Evolutionary conservation across 345 rosid species (phyloP), one percentile per base, ranked within the genome.

Genomic region (Eutrema heterophyllum): DNA sequence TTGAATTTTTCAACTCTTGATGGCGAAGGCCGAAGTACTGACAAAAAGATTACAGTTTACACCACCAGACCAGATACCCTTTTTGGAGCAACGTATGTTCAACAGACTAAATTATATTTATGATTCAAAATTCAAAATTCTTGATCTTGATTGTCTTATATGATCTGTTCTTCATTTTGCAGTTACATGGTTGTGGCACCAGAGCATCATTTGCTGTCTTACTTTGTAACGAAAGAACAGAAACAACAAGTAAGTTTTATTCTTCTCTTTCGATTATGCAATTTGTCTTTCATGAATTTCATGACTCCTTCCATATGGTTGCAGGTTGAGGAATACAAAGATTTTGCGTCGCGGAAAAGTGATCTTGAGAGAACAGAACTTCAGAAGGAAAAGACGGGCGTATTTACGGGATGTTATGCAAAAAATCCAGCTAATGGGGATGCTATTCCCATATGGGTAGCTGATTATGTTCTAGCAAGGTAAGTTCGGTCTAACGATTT

Each of bases 281-380:
- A 6, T 39, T 29, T 13, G 0, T 40, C 44, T 43, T 56, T 32
- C 58, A 35, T 50, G 36, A 40, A 6, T 6, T 56, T 58, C 49
- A 52, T 59, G 56, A 59, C 46, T 71, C 30, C 44, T 78, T 36
- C 14, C n/a, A 26, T 41, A 43, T 66, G 69, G 55, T 61, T 30
- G 35, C 83, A 94, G 97, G 97, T 94, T 76, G 91, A 91, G 68
- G 89, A 89, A 79, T 94, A 89, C 84, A 88, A 73, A 81, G 91
- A 86, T 21, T 43, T 88, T 33, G 90, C 98, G 26, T 89, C 81
- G 2, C 80, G 84, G 61, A 91, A 91, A 87, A 91, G 97, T 84
- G 98, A 94, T 33, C 93, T 94, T 27, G 96, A 94, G 85, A 88
- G 97, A 76, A 94, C 96, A 53, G 97, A 94, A 84, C 97, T 94